Base-by-base conservation (phyloP, 768 basidiomycete genomes). In the Mycena leptocephala region DNA sequence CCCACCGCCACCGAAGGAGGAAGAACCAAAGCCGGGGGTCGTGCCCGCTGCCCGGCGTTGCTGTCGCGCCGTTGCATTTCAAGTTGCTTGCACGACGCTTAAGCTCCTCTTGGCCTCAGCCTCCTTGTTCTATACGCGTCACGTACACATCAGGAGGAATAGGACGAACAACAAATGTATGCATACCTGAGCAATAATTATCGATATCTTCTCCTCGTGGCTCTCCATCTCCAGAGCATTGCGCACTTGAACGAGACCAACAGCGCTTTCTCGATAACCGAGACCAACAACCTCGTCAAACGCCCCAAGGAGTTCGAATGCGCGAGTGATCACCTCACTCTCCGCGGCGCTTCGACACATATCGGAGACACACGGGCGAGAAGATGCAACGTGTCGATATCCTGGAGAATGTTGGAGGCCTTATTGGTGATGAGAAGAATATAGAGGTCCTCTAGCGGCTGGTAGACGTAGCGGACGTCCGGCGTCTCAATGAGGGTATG, bases 91-190 rank as follows among this genome's bases (percentile, higher is more conserved):
- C 97, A 35, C 98, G 94, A 48, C 98, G 93, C 84, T 99, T 99
- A 82, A 99, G 94, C 82, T 99, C 98, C 83, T 99, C 98, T 99
- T 99, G 2, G 98, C 98, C 81, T 99, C 98, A 8, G 97, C 97
- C 86, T 99, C 98, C 86, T 99, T 99, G 89, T 99, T 99, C 95
- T 97, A 62, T 51, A 33, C 30, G 59, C 32, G 39, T 24, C 16
- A 43, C 70, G 58, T 73, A 16, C 51, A 75, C 32, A 67, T 46
- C 28, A 2, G 70, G 18, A 55, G 4, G 43, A 62, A 68, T 59
- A 70, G 2, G 26, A 24, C 14, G 62, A 55, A 32, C 75, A 51
- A 55, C 67, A 10, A 65, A 48, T 61, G 13, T 7, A 46, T 46
- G 86, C 93, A 75, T 82, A 97, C 97, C 84, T 95, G 91, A 14